Conservation (phyloP, 345 rosid species). For the Eucalyptus dawsonii region DNA sequence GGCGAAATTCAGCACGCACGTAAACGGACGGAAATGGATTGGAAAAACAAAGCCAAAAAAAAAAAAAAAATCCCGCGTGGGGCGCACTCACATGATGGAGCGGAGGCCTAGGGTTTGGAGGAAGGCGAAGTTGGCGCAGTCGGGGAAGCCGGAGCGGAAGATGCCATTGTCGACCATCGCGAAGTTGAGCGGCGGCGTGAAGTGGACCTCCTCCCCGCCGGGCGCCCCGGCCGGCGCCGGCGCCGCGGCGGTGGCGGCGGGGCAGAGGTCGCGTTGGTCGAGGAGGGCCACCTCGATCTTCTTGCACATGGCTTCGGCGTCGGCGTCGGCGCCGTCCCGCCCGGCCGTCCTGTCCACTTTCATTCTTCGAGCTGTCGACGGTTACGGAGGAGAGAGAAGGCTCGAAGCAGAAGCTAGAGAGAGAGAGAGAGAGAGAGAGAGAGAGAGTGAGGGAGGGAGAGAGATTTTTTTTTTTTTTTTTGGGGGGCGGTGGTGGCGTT, state of each 20-base stretch:
- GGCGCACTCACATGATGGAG: slow-evolving; percentile 68
- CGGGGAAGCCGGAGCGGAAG: slow-evolving; percentile 95
- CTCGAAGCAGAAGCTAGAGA: background rate
- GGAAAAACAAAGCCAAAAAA: background rate
- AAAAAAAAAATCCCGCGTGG: background rate
- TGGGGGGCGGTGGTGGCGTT: background rate
- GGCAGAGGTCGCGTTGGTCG: slow-evolving; percentile 26
- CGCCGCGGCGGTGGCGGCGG: background rate
- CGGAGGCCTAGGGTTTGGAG: slow-evolving; percentile 80
- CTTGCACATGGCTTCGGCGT: slow-evolving; percentile 11
- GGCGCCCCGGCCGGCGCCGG: background rate
- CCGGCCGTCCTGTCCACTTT: background rate
- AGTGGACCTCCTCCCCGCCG: slow-evolving; percentile 13
- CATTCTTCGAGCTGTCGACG: background rate
- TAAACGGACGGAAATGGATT: background rate
- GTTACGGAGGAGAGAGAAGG: background rate
- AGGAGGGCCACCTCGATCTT: slow-evolving; percentile 37
- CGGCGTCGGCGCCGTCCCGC: background rate
- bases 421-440: background rate
- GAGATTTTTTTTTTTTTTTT: no score
- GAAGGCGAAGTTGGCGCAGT: slow-evolving; percentile 79
- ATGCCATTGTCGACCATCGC: slow-evolving; percentile 91
- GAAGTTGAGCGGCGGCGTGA: slow-evolving; percentile 83
- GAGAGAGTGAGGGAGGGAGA: background rate
- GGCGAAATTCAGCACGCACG: background rate